Percentiles rank a stretch among this genome's conserved stretches.
Conservation (phyloP, 2,329 filamentous ascomycete species). For the Trichoderma koningii region DNA sequence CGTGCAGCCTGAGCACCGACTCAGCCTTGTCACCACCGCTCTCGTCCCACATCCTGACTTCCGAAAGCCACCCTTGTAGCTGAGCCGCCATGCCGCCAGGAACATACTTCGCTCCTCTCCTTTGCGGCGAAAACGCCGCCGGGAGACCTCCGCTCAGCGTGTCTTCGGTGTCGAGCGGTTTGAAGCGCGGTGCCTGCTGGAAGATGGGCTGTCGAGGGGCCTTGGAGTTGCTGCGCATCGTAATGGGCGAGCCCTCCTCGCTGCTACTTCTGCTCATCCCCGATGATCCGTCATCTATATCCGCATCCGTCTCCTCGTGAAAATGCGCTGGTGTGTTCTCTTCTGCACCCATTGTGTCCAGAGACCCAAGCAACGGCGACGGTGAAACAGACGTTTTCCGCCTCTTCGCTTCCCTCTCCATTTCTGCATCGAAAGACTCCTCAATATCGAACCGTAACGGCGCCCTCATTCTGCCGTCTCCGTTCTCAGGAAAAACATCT, state of each 20-base stretch:
- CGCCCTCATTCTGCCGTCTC: background rate
- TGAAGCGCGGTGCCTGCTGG: conserved; percentile 45
- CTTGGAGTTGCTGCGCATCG: conserved; percentile 1
- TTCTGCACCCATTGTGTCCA: background rate
- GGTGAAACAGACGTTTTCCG: conserved; percentile 38
- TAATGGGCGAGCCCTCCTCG: background rate
- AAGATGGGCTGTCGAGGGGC: conserved; percentile 43
- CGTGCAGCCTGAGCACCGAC: conserved; percentile 33
- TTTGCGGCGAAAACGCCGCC: conserved; percentile 42
- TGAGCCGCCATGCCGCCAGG: conserved; percentile 44
- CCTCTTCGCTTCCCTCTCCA: conserved; percentile 34
- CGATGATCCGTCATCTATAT: conserved; percentile 1
- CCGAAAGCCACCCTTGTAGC: conserved; percentile 47
- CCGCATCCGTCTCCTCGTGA: background rate
- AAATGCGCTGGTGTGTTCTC: background rate
- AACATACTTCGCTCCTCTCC: conserved; percentile 41
- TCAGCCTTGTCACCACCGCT: conserved; percentile 26
- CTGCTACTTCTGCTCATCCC: conserved; percentile 1
- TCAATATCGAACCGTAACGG: conserved; percentile 14
- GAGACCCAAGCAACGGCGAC: conserved; percentile 27
- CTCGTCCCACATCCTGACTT: conserved; percentile 43
- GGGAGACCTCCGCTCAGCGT: conserved; percentile 32
- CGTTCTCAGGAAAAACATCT: background rate
- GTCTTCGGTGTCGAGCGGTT: conserved; percentile 35
- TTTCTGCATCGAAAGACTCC: background rate